A percentile compares a stretch with the other conserved stretches of the same genome.
These are phyloP conservation scores for Salvia hispanica DNA, from an alignment of 257 asterid genomes.

Conservation along the genomic window DNA sequence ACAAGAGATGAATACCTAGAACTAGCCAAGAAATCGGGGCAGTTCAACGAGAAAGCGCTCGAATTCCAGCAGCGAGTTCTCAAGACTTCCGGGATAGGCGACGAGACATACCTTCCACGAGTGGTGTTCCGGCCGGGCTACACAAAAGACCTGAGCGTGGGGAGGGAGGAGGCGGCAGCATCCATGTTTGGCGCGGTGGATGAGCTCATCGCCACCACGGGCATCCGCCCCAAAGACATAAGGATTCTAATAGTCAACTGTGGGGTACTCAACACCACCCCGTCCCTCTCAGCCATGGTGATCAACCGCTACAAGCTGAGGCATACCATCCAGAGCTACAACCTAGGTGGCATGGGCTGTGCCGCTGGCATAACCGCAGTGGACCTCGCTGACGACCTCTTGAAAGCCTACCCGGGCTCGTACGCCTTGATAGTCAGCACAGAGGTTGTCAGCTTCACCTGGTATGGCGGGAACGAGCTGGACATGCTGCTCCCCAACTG, in stretches of 20 bases:
- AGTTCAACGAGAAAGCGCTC: slow-evolving; percentile 51
- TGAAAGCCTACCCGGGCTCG: slow-evolving; percentile 52
- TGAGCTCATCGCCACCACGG: slow-evolving; percentile 49
- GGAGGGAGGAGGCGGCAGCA: slow-evolving; percentile 55
- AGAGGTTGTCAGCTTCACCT: slow-evolving; percentile 54
- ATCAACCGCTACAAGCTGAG: slow-evolving; percentile 61
- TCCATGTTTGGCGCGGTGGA: slow-evolving; percentile 59
- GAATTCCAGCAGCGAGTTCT: slow-evolving; percentile 54
- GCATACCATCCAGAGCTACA: slow-evolving; percentile 57
- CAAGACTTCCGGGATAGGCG: slow-evolving; percentile 62
- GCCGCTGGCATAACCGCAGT: slow-evolving; percentile 59
- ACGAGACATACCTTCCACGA: slow-evolving; percentile 62
- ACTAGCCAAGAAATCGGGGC: slow-evolving; percentile 56
- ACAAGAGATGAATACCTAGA: slow-evolving; percentile 59
- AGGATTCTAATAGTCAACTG: slow-evolving; percentile 61
- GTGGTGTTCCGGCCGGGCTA: slow-evolving; percentile 44
- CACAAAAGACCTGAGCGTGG: slow-evolving; percentile 37
- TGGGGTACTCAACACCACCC: slow-evolving; percentile 66
- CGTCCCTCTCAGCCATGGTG: slow-evolving; percentile 74
- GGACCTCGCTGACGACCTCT: slow-evolving; percentile 54
- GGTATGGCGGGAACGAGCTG: slow-evolving; percentile 65
- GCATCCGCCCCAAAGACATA: slow-evolving; percentile 47
- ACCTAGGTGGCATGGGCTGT: slow-evolving; percentile 77
- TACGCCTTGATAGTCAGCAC: slow-evolving; percentile 73
- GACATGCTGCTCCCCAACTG: slow-evolving; percentile 75